These are phyloP conservation scores for Globisporangium lucens DNA, from an alignment of 352 stramenopile species.

Conservation along the genomic window DNA sequence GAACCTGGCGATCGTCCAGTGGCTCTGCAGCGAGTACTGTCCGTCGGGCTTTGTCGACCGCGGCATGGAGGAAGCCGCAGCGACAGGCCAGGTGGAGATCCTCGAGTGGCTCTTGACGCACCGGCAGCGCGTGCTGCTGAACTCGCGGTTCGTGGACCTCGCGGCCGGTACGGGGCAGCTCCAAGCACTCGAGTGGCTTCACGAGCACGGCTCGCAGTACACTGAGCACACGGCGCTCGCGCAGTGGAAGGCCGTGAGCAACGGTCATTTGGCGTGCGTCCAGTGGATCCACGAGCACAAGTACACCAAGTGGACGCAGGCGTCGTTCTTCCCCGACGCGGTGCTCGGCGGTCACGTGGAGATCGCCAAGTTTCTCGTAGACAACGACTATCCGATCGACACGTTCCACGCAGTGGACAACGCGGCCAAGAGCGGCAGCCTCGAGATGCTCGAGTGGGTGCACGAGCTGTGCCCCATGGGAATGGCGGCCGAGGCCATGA, in stretches of 20 bases:
- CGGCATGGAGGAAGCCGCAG: slow-evolving; percentile 16
- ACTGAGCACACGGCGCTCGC: slow-evolving; percentile 8
- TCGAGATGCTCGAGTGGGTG: slow-evolving; percentile 21
- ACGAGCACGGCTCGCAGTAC: slow-evolving; percentile 8
- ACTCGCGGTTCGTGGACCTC: slow-evolving; percentile 15
- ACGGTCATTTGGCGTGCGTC: slow-evolving; percentile 11
- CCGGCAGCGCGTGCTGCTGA: slow-evolving; percentile 8
- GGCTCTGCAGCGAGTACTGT: slow-evolving; percentile 13
- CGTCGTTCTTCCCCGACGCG: slow-evolving; percentile 12
- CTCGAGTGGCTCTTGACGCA: slow-evolving; percentile 12
- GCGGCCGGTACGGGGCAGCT: slow-evolving; percentile 13
- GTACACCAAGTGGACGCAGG: slow-evolving; percentile 10
- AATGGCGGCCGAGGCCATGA: slow-evolving; percentile 18
- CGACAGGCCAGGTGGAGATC: slow-evolving; percentile 13
- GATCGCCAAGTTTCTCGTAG: slow-evolving; percentile 18
- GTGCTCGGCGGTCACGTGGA: slow-evolving; percentile 12
- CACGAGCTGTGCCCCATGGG: slow-evolving; percentile 13
- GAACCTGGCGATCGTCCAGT: slow-evolving; percentile 16
- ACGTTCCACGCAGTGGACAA: slow-evolving; percentile 12
- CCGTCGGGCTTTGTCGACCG: slow-evolving; percentile 12
- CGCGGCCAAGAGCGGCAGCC: slow-evolving; percentile 12
- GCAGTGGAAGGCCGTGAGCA: slow-evolving; percentile 16
- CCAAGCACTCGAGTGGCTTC: slow-evolving; percentile 19
- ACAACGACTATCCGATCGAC: slow-evolving; percentile 15
- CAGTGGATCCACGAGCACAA: slow-evolving; percentile 11